These are phyloP conservation scores for Fraxinus xanthoxyloides DNA, from an alignment of 305 asterid species.

Conservation along the genomic window DNA sequence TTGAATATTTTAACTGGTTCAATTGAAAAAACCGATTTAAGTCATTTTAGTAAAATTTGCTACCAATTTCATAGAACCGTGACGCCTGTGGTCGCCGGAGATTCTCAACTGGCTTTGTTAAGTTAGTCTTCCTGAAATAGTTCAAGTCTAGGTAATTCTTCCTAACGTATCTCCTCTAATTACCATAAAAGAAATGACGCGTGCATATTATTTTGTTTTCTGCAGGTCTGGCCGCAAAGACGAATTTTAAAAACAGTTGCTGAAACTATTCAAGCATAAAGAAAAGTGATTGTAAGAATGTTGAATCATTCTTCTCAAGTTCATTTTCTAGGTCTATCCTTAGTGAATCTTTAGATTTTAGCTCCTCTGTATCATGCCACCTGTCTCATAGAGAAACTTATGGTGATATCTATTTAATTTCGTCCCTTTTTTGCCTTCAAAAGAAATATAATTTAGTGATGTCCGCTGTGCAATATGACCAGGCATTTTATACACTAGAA, in stretches of 20 bases:
- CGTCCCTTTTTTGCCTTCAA: constrained; percentile 4
- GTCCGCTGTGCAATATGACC: constrained; percentile 5
- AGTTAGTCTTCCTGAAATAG: background rate
- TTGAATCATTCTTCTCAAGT: constrained; percentile 36
- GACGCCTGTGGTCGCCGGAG: background rate
- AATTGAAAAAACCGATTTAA: background rate
- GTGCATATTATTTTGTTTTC: constrained; percentile 9
- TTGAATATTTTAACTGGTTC: background rate
- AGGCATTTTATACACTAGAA: background rate
- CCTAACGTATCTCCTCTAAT: background rate
- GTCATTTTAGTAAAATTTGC: background rate
- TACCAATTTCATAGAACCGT: background rate
- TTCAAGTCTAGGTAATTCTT: background rate
- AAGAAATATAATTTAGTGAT: constrained; percentile 28
- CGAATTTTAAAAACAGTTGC: constrained; percentile 32
- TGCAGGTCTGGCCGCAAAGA: constrained; percentile 45
- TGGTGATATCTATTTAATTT: constrained; percentile 24
- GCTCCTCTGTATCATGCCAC: constrained; percentile 50
- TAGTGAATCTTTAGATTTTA: constrained; percentile 33
- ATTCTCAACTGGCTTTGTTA: background rate
- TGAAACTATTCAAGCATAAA: constrained; percentile 28
- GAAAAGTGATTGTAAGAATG: constrained; percentile 45
- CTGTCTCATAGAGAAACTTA: constrained; percentile 44
- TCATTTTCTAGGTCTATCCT: constrained; percentile 31
- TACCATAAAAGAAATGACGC: background rate